Base-by-base conservation (phyloP, 1,139 yeast genomes). In the Zygosaccharomyces sapae region DNA sequence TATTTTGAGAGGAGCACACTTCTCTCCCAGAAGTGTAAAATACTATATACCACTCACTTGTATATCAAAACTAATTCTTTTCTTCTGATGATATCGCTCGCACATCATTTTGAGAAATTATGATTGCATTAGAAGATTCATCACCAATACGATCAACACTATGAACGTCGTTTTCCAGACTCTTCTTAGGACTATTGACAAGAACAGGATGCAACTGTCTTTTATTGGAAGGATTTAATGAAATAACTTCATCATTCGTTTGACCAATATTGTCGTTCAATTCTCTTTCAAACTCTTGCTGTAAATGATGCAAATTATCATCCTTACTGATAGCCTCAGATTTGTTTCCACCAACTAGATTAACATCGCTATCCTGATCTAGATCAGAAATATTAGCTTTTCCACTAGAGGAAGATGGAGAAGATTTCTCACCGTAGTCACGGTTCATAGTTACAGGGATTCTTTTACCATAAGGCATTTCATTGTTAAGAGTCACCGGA, bases 281-380 rank as follows among this genome's bases (percentile, higher is more conserved):
- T 43, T 52, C 55, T 12, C 33, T 40, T 8, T 44, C 48, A 12
- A 51, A 44, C 20, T 49, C 47, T 18, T 44, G 41, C 13, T 49
- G 46, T 4, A 52, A 47, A 31, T 29, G 40, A 8, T 12, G 30
- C n/a, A 41, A 33, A n/a, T 35, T 39, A 19, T 38, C 27, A 19
- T 33, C 37, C 7, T 29, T 42, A 5, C 13, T 13, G 10, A 10
- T n/a, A 3, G n/a, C 13, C 10, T 22, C 22, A 13, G 19, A 36
- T 10, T 30, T 41, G 19, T 31, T 25, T 19, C 38, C 35, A 4
- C 55, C 58, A 24, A 52, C 37, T 5, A 55, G 44, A 25, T 53
- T 55, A 24, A 55, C 57, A 46, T 55, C 57, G 27, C 49, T 53
- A 45, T 53, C 55, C 12, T 33, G 41, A 19, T 51, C 54, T 10